These are phyloP conservation scores for Cardamine occulta DNA, from an alignment of 345 rosid genomes.

Conservation along the genomic window DNA sequence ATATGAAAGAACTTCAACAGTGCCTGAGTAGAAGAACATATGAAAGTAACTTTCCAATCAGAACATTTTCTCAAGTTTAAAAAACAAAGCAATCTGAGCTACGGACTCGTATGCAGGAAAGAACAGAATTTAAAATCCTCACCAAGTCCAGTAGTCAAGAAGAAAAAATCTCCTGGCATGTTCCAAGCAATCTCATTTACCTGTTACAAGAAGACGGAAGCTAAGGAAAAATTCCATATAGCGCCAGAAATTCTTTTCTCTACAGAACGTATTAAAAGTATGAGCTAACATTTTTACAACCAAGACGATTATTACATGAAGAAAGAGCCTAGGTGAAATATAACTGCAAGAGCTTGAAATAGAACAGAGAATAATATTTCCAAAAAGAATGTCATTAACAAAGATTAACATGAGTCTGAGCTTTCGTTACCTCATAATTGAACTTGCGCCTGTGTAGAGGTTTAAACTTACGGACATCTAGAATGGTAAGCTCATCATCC, in stretches of 20 bases:
- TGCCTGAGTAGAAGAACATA: conserved; percentile 56
- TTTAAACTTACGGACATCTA: conserved; percentile 98
- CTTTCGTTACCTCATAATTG: conserved; percentile 73
- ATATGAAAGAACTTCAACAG: conserved; percentile 86
- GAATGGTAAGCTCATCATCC: conserved; percentile 95
- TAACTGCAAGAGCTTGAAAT: not conserved
- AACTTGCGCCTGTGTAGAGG: conserved; percentile 86
- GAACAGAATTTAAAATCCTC: conserved; percentile 31
- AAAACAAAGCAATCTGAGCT: conserved; percentile 3
- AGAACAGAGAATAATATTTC: not conserved
- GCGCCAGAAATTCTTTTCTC: not conserved
- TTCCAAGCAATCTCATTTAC: conserved; percentile 99
- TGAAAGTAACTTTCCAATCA: not conserved
- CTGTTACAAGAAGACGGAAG: conserved; percentile 45
- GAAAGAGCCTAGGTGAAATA: not conserved
- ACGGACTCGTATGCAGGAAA: conserved; percentile 6
- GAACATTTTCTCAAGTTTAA: conserved; percentile 8
- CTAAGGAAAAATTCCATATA: conserved; percentile 12
- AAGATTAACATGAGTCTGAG: conserved; percentile 8
- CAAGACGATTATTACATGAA: not conserved
- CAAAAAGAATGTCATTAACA: not conserved
- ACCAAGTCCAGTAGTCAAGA: conserved; percentile 97
- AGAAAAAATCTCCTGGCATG: conserved; percentile 90
- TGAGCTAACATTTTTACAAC: conserved; percentile 4
- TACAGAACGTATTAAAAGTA: conserved; percentile 6